A percentile compares a stretch with the other conserved stretches of the same genome.
phyloP scores from a whole-genome alignment of 805 yeast genomes.

The Schwanniomyces occidentalis region DNA sequence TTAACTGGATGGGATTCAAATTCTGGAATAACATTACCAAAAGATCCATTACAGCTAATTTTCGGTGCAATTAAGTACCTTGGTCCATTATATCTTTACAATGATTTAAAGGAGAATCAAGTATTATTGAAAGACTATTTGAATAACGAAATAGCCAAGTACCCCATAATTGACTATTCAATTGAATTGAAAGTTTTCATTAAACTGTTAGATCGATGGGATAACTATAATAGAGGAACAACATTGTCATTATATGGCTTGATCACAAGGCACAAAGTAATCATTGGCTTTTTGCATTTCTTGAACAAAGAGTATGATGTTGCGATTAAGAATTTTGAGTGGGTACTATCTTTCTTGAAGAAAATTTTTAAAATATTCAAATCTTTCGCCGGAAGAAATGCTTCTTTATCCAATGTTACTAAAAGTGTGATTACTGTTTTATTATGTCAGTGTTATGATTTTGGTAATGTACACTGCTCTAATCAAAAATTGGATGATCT shows the following conservation, averaged over 20 bases:
- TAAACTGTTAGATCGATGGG: constrained; percentile 10
- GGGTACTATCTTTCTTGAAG: constrained; percentile 3
- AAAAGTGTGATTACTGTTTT: constrained; percentile 11
- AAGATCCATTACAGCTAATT: constrained; percentile 8
- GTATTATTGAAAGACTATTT: constrained; percentile 7
- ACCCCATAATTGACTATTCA: constrained; percentile 18
- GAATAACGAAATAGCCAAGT: constrained; percentile 7
- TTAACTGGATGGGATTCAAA: constrained; percentile 2
- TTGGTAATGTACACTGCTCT: constrained; percentile 12
- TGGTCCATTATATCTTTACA: constrained; percentile 16
- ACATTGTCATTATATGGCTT: constrained; percentile 3
- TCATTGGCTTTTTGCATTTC: constrained; percentile 18
- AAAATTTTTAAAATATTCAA: constrained; percentile 3
- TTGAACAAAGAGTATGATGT: constrained; percentile 14
- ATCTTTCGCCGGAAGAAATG: constrained; percentile 9
- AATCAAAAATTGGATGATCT: constrained; percentile 8
- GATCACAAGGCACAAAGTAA: constrained; percentile 16
- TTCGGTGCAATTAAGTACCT: constrained; percentile 12
- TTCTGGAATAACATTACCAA: not conserved
- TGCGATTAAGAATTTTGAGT: constrained; percentile 10
- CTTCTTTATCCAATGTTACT: constrained; percentile 12
- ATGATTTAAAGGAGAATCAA: constrained; percentile 7
- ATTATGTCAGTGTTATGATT: constrained; percentile 13
- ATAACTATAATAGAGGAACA: not conserved
- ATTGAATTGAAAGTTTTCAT: constrained; percentile 11